Evolutionary conservation across 495 filamentous ascomycete genomes (phyloP).

Genomic region (Penicillium verhagenii): DNA sequence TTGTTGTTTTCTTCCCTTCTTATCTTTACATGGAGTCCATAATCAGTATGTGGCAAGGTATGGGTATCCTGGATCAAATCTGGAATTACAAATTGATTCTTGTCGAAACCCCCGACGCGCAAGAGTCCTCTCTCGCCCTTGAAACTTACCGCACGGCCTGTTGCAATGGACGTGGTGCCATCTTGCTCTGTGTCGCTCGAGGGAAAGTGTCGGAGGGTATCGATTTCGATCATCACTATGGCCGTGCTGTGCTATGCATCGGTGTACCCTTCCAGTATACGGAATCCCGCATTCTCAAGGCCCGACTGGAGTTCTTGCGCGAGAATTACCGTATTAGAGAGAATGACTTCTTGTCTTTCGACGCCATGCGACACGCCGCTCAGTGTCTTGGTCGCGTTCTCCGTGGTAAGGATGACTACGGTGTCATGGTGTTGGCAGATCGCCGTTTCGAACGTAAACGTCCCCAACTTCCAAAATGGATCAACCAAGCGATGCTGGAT

Average conservation of each 20-base stretch:
- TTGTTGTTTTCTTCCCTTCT: slow-evolving; percentile 98
- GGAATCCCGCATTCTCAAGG: slow-evolving; percentile 94
- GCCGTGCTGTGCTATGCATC: slow-evolving; percentile 93
- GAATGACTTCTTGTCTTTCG: slow-evolving; percentile 98
- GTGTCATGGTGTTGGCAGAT: slow-evolving; percentile 97
- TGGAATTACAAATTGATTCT: slow-evolving; percentile 99
- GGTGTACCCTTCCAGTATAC: slow-evolving; percentile 99
- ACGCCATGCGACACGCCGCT: slow-evolving; percentile 96
- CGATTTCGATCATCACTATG: slow-evolving; percentile 99
- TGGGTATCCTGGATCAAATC: slow-evolving; percentile 94
- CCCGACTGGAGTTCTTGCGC: slow-evolving; percentile 89
- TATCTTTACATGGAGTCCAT: slow-evolving; percentile 99
- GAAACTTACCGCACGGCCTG: slow-evolving; percentile 98
- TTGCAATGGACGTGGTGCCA: slow-evolving; percentile 91
- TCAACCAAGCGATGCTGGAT: slow-evolving; percentile 81
- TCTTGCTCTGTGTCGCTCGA: slow-evolving; percentile 90
- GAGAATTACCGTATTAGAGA: slow-evolving; percentile 97
- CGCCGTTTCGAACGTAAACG: slow-evolving; percentile 87
- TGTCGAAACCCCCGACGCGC: slow-evolving; percentile 95
- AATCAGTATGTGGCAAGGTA: slow-evolving; percentile 98
- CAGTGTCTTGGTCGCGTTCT: slow-evolving; percentile 96
- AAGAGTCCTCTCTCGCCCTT: slow-evolving; percentile 92
- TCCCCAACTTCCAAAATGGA: slow-evolving; percentile 93
- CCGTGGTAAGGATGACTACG: slow-evolving; percentile 97
- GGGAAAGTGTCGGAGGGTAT: slow-evolving; percentile 98